Percentiles rank a stretch among this genome's conserved stretches.
These are phyloP conservation scores for Globisporangium nodosum DNA, from an alignment of 352 stramenopile genomes.

Conservation along the genomic window DNA sequence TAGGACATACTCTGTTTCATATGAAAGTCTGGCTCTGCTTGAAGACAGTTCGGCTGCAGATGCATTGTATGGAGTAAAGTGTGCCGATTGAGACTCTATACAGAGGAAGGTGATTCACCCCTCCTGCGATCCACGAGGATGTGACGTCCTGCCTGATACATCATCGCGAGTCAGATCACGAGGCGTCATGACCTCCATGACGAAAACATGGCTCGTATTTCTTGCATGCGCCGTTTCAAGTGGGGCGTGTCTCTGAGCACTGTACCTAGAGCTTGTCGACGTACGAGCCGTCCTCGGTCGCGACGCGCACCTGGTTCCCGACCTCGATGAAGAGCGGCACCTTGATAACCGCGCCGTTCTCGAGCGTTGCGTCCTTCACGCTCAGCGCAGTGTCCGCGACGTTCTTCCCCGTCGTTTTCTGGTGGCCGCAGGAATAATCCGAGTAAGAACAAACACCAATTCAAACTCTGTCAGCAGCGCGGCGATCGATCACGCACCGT, in stretches of 20 bases:
- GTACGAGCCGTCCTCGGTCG: constrained; percentile 71
- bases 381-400: constrained; percentile 71
- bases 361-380: constrained; percentile 76
- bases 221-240: no score
- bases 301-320: constrained; percentile 67
- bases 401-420: constrained; percentile 77
- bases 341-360: constrained; percentile 76
- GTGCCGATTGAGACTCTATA: not conserved
- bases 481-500: constrained; percentile 24
- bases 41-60: no score
- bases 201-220: no score
- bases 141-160: no score
- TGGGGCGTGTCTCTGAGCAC: not conserved
- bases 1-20: not conserved
- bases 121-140: no score
- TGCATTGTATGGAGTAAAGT: not conserved
- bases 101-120: no score
- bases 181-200: no score
- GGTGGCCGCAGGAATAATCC: not conserved
- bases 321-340: constrained; percentile 81
- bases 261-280: constrained; percentile 60
- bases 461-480: not conserved
- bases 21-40: not conserved
- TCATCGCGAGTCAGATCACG: no score
- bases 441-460: not conserved